phyloP scores from a whole-genome alignment of 2,329 filamentous ascomycete species.

The Aquanectria penicillioides region DNA sequence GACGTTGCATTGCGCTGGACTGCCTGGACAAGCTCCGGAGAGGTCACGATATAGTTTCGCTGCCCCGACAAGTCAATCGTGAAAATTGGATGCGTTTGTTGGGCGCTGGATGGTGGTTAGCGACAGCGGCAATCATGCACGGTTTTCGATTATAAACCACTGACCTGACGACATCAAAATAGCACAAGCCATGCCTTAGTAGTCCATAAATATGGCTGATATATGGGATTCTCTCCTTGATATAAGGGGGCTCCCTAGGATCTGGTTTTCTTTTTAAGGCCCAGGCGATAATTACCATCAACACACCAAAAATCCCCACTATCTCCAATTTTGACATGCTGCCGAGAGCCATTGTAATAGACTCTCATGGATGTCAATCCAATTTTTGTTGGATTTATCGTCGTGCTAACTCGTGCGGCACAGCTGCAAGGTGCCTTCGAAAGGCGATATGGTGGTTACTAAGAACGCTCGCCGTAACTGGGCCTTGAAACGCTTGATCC shows the following conservation, averaged over 20 bases:
- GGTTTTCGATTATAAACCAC: neutral
- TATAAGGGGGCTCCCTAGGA: slow-evolving; percentile 20
- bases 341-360: slow-evolving; percentile 18
- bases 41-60: slow-evolving; percentile 36
- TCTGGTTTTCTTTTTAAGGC: slow-evolving; percentile 18
- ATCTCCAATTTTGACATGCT: slow-evolving; percentile 4
- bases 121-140: no score
- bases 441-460: neutral
- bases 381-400: no score
- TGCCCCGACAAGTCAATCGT: slow-evolving; percentile 36
- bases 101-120: slow-evolving; percentile 18
- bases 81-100: slow-evolving; percentile 35
- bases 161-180: slow-evolving; percentile 31
- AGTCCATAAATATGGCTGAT: slow-evolving; percentile 31
- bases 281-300: slow-evolving; percentile 13
- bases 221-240: slow-evolving; percentile 26
- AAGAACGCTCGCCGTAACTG: neutral
- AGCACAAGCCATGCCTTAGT: slow-evolving; percentile 28
- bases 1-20: slow-evolving; percentile 31
- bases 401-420: no score
- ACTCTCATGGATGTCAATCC: no score
- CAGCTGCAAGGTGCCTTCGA: no score
- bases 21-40: slow-evolving; percentile 32
- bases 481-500: neutral
- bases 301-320: slow-evolving; percentile 18